Base-by-base conservation (phyloP, 1,284 basidiomycete genomes). In the Sphaerobolus stellatus region DNA sequence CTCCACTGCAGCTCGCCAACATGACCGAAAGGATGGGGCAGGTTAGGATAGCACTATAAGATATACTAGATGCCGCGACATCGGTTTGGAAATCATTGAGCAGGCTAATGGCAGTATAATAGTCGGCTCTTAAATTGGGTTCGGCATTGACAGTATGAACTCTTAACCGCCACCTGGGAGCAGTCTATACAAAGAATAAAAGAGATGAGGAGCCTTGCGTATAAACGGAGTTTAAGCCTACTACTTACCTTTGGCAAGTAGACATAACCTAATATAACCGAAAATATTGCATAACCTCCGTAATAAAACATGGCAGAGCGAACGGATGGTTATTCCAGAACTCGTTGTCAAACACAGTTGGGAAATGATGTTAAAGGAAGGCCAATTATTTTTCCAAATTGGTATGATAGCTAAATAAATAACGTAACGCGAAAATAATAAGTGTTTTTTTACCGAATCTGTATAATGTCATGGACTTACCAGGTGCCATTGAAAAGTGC, bases 251-350 rank as follows among this genome's bases (percentile, higher is more conserved):
- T 54, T 6, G 33, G 27, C 5, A 58, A 27, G 4, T 38, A 30
- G 31, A 58, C 29, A 27, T 30, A 52, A 5, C 54, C 54, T 8
- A 56, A 20, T n/a, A 45, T 34, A 7, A 52, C 54, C 20, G 50
- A 30, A 14, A 41, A 48, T 22, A 55, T 24, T 9, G 54, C 44
- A 29, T 53, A 34, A n/a, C 44, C 34, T 22, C 43, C 29, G 54
- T 50, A 29, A 58, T 54, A 48, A 58, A 58, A 46, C 57, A 58
- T 5, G 57, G 57, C 43, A 58, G 50, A 28, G 54, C 49, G 27
- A 58, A 58, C n/a, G 57, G 57, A 34, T 58, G 52, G 14, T 38
- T 36, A 25, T 30, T 47, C 57, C 57, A 58, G 30, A 58, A 58
- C 28, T 24, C 29, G 11, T 46, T 18, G 22, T 45, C 46, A 46